Evolutionary conservation across 2,329 filamentous ascomycete species (phyloP), one percentile per base, ranked within the genome.

Genomic region (Calonectria pseudoreteaudii): DNA sequence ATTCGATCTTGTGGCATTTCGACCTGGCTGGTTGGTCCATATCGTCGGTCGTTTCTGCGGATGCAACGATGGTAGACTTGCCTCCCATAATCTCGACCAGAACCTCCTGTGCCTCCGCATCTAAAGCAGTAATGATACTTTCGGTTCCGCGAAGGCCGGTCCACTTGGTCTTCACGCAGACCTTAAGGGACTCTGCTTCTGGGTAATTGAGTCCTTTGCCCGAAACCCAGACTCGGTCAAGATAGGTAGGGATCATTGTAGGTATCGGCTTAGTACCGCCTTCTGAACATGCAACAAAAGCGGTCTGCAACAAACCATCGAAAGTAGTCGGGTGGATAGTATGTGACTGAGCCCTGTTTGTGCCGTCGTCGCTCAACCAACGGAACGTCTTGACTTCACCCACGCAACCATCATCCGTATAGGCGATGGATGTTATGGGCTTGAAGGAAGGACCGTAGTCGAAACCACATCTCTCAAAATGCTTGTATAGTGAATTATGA

Each of bases 51-150:
- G 20, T 14, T 14, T 60, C 56, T 23, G 56, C 26, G 26, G 56
- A 60, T 14, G 9, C 56, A 10, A 60, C 23, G n/a, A 60, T 38
- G 13, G 56, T 60, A 9, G 31, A 14, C 68, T 82, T 83, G 20
- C 20, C 34, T 36, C 56, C 56, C 11, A 26, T 20, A 36, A 60
- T 60, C 56, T 60, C 56, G 3, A 60, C 31, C 31, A 60, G 41
- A 23, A 60, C 56, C 13, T 60, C 20, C 34, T 41, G 8, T 14
- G 31, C 56, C 14, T 23, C 56, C 4, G 56, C 20, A 60, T 60
- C 56, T 10, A 60, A 28, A 10, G 56, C 56, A 3, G 56, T 60
- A 38, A 60, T 38, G 31, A 18, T 60, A 23, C 31, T 38, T 41
- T 60, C 56, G 16, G 56, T 38, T 38, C 34, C 56, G 13, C 56